Evolutionary conservation across 164 flowering plant genomes (phyloP).

Genomic region (Platanus orientalis): DNA sequence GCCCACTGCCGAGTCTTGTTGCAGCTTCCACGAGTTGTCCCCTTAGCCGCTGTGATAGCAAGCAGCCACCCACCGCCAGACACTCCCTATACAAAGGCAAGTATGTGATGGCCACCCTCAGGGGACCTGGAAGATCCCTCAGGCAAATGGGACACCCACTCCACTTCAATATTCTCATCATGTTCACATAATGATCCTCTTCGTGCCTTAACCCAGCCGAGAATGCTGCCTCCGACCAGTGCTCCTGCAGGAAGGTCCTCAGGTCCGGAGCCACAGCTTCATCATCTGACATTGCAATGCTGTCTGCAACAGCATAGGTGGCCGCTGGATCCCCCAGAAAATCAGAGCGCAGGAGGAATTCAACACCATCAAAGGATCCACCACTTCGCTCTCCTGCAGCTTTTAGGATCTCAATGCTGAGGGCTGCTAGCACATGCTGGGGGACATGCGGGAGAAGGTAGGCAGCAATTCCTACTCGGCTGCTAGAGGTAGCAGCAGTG

Average conservation of each 20-base stretch:
- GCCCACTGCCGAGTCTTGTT: constrained; percentile 49
- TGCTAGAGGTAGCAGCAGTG: constrained; percentile 89
- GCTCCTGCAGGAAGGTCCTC: constrained; percentile 54
- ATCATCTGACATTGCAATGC: constrained; percentile 75
- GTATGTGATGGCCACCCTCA: constrained; percentile 68
- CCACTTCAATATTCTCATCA: constrained; percentile 49
- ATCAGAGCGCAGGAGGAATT: constrained; percentile 72
- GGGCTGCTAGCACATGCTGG: constrained; percentile 81
- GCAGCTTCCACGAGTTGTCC: constrained; percentile 87
- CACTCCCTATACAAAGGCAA: constrained; percentile 84
- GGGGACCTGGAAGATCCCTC: constrained; percentile 62
- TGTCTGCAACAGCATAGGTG: constrained; percentile 85
- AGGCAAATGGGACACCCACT: constrained; percentile 67
- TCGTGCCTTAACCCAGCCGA: constrained; percentile 54
- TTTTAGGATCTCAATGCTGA: constrained; percentile 87
- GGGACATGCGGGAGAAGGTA: constrained; percentile 92
- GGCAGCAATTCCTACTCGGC: constrained; percentile 72
- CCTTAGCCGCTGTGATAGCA: constrained; percentile 68
- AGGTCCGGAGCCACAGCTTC: constrained; percentile 75
- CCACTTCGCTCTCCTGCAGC: constrained; percentile 94
- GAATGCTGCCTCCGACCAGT: constrained; percentile 89
- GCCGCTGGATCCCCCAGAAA: constrained; percentile 79
- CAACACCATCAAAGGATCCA: constrained; percentile 86
- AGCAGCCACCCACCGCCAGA: constrained; percentile 43
- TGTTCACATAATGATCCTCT: constrained; percentile 56